Conservation (phyloP, 2,329 filamentous ascomycete species). For the Curvularia lunata region DNA sequence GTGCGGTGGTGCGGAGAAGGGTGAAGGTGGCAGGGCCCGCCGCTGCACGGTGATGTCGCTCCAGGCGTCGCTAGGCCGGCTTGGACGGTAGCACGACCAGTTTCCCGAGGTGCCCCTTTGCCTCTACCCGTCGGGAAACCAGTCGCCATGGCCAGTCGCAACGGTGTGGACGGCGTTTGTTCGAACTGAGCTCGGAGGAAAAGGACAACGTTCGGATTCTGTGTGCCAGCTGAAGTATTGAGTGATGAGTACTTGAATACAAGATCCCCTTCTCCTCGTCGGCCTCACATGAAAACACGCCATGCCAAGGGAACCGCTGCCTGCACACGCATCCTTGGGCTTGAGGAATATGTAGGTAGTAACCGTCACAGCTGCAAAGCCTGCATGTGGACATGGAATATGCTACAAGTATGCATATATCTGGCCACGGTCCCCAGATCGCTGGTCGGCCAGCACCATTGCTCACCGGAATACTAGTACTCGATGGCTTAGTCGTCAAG, state of each 20-base stretch:
- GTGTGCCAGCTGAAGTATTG: neutral
- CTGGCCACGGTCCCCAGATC: neutral
- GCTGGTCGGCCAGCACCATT: neutral
- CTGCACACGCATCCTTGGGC: conserved; percentile 4
- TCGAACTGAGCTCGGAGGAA: conserved; percentile 30
- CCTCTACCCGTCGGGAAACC: conserved; percentile 32
- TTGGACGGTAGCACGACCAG: conserved; percentile 7
- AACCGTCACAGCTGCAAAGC: neutral
- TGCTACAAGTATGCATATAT: neutral
- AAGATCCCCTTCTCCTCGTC: neutral
- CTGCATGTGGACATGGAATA: neutral
- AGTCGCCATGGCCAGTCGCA: conserved; percentile 9
- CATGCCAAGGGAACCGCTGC: neutral
- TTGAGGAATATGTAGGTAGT: neutral
- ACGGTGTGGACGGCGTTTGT: conserved; percentile 20
- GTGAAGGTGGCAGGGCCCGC: conserved; percentile 14
- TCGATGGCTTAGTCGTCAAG: neutral
- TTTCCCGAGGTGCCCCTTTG: conserved; percentile 16
- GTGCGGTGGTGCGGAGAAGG: conserved; percentile 30
- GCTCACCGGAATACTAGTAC: neutral
- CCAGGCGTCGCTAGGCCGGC: conserved; percentile 15
- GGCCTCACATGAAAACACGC: conserved; percentile 1
- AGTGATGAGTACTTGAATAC: conserved; percentile 7
- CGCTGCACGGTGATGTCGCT: conserved; percentile 28
- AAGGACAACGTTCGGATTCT: conserved; percentile 29